phyloP scores from a whole-genome alignment of 164 flowering plant species.

The Magnolia kwangsiensis region DNA sequence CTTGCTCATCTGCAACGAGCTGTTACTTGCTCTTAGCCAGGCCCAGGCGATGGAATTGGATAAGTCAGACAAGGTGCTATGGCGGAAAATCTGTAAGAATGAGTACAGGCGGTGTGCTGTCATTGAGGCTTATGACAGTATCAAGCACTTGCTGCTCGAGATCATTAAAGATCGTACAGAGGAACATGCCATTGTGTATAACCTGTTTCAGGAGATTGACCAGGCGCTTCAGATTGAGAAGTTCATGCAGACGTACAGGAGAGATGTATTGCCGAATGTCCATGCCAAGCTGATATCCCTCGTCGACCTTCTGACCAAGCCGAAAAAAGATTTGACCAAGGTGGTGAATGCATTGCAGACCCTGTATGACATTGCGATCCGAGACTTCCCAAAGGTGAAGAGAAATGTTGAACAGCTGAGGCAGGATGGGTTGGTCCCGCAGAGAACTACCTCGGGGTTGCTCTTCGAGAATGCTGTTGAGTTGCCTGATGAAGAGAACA shows the following conservation, averaged over 20 bases:
- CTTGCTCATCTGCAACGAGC: slow-evolving; percentile 83
- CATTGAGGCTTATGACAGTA: slow-evolving; percentile 78
- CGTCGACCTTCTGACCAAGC: slow-evolving; percentile 47
- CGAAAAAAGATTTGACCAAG: slow-evolving; percentile 40
- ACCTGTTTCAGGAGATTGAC: slow-evolving; percentile 59
- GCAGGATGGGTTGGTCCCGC: slow-evolving; percentile 56
- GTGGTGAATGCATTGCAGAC: slow-evolving; percentile 72
- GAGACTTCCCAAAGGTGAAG: slow-evolving; percentile 61
- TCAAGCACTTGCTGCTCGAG: slow-evolving; percentile 53
- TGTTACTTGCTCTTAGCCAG: slow-evolving; percentile 78
- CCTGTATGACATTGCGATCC: slow-evolving; percentile 58
- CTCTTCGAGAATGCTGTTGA: slow-evolving; percentile 75
- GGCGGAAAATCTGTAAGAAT: slow-evolving; percentile 67
- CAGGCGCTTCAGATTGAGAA: slow-evolving; percentile 36
- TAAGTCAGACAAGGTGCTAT: slow-evolving; percentile 51
- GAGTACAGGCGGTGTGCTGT: slow-evolving; percentile 91
- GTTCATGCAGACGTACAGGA: slow-evolving; percentile 49
- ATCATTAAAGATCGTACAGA: slow-evolving; percentile 50
- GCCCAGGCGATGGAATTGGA: slow-evolving; percentile 76
- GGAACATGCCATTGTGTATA: slow-evolving; percentile 55
- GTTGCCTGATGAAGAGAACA: slow-evolving; percentile 53
- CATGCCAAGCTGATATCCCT: slow-evolving; percentile 59
- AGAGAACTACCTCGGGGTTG: slow-evolving; percentile 35
- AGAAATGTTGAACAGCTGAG: slow-evolving; percentile 41
- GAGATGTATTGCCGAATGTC: slow-evolving; percentile 37